These are phyloP conservation scores for Botryotinia narcissicola DNA, from an alignment of 2,329 filamentous ascomycete species.

Conservation along the genomic window DNA sequence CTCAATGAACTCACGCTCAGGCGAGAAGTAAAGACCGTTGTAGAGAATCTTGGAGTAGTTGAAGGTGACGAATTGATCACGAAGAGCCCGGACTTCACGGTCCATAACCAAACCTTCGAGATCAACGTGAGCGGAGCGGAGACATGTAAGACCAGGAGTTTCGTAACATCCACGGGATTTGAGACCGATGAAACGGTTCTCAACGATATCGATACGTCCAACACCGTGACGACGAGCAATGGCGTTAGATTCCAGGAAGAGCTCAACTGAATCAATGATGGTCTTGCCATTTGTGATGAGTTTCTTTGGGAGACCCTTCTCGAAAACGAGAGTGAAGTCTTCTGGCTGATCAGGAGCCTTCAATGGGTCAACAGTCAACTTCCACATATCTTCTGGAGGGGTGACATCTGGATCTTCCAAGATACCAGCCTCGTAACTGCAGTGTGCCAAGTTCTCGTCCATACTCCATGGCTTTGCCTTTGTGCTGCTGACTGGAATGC, in stretches of 20 bases:
- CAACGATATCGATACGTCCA: constrained; percentile 79
- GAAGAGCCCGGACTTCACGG: constrained; percentile 64
- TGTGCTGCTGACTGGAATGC: constrained; percentile 70
- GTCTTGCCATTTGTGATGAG: constrained; percentile 57
- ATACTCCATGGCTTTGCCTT: constrained; percentile 69
- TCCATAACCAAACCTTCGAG: constrained; percentile 67
- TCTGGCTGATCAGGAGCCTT: constrained; percentile 68
- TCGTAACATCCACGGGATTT: constrained; percentile 84
- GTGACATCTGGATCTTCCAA: constrained; percentile 64
- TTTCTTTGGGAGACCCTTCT: constrained; percentile 72
- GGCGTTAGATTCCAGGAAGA: constrained; percentile 70
- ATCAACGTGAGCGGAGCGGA: constrained; percentile 47
- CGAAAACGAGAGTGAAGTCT: constrained; percentile 69
- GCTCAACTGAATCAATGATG: constrained; percentile 65
- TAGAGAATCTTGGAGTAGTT: constrained; percentile 58
- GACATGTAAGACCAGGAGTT: constrained; percentile 38
- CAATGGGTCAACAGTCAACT: constrained; percentile 64
- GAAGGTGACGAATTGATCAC: constrained; percentile 68
- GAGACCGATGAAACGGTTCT: constrained; percentile 76
- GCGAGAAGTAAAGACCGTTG: constrained; percentile 66
- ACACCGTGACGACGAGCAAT: constrained; percentile 72
- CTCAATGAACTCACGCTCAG: constrained; percentile 70
- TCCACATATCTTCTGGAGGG: constrained; percentile 79
- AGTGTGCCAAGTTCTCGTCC: constrained; percentile 73
- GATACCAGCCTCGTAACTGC: constrained; percentile 76